phyloP scores from a whole-genome alignment of 2,329 filamentous ascomycete species.

The Balansia obtecta region DNA sequence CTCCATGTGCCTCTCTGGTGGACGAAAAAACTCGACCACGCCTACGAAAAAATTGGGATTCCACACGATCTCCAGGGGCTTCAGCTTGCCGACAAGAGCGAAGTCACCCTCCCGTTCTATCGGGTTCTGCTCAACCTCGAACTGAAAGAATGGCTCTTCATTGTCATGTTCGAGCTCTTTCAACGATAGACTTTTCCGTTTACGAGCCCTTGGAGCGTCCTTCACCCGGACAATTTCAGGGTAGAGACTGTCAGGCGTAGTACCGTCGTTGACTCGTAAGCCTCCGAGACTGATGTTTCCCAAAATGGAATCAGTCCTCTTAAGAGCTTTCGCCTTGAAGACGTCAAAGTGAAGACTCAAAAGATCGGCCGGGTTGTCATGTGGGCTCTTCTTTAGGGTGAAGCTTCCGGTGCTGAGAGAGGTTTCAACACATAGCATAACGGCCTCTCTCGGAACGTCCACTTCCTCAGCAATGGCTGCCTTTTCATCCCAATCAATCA shows the following conservation, averaged over 20 bases:
- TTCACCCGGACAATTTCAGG: conserved; percentile 95
- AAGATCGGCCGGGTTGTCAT: conserved; percentile 57
- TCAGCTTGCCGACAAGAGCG: conserved; percentile 79
- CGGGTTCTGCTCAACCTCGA: conserved; percentile 90
- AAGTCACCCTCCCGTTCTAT: conserved; percentile 87
- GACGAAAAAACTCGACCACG: conserved; percentile 89
- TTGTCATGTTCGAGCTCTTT: conserved; percentile 38
- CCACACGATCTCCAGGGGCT: conserved; percentile 93
- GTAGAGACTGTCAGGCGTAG: conserved; percentile 79
- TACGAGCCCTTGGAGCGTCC: conserved; percentile 50
- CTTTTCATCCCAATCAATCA: conserved; percentile 98
- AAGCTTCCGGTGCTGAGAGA: conserved; percentile 95
- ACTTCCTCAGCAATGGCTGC: conserved; percentile 76
- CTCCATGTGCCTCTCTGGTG: conserved; percentile 95
- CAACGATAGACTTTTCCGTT: conserved; percentile 37
- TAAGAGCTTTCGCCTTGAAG: conserved; percentile 80
- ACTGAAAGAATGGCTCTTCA: conserved; percentile 75
- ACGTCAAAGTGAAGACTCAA: conserved; percentile 88
- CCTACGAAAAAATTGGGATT: conserved; percentile 90
- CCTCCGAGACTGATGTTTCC: conserved; percentile 84
- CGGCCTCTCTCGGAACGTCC: conserved; percentile 77
- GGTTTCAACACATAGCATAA: conserved; percentile 87
- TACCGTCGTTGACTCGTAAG: conserved; percentile 89
- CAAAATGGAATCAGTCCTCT: conserved; percentile 82
- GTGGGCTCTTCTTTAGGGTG: conserved; percentile 65